Evolutionary conservation across 139 green algal species (phyloP), one percentile per base, ranked within the genome.

Genomic region (Ulvella scutata): DNA sequence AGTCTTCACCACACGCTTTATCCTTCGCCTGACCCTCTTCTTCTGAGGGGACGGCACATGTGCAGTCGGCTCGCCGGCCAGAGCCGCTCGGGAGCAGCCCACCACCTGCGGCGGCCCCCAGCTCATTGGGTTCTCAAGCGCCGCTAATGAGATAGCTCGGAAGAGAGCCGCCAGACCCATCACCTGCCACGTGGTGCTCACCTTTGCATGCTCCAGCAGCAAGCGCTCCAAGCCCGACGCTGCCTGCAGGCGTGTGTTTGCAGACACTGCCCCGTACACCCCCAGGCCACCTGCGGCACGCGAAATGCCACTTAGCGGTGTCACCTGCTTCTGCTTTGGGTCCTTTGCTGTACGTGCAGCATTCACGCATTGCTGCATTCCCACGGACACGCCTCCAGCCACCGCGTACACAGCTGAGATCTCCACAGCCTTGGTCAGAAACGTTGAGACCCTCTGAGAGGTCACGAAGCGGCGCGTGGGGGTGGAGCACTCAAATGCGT

Each of bases 31-130:
- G n/a, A 67, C 51, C 51, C 31, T 36, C 51, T 26, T n/a, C 51
- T 67, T 67, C 51, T 67, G 31, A n/a, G 51, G 51, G n/a, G 51
- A 67, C 51, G 51, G 51, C 51, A 67, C 51, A 26, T 67, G 51
- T 29, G 51, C 51, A n/a, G 51, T 67, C 51, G 51, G 51, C 51
- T 67, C 51, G n/a, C 51, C 51, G 51, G 51, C 51, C n/a, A 26
- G n/a, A 6, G n/a, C 51, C 51, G 51, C 10, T 26, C 51, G 51
- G n/a, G 51, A 67, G 51, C 51, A 67, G 13, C 51, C n/a, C 51
- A 26, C 33, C 51, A 67, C 51, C 2, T n/a, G n/a, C 4, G 9
- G 13, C 51, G 51, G 51, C 51, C 51, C 51, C 51, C 31, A 26
- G 0, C 13, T 7, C 51, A 67, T 26, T 1, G 51, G 51, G 51